Conservation (phyloP, 2,329 filamentous ascomycete genomes). For the Sporothrix inflata region DNA sequence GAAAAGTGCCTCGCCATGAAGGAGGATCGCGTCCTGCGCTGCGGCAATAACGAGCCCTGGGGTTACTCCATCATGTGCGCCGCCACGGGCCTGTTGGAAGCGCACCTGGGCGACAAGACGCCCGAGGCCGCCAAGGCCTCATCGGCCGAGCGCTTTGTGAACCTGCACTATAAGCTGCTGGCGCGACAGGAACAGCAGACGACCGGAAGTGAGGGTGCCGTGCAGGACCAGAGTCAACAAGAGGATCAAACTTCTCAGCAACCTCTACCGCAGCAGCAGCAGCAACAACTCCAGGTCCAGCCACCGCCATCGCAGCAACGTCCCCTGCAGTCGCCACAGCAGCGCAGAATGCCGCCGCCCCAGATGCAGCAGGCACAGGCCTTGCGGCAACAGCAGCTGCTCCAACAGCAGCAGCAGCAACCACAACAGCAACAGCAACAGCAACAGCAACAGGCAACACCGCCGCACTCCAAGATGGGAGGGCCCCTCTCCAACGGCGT, state of each 20-base stretch:
- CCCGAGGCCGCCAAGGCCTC: conserved; percentile 60
- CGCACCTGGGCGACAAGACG: conserved; percentile 61
- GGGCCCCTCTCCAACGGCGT: background rate
- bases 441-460: background rate
- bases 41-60: conserved; percentile 67
- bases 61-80: conserved; percentile 67
- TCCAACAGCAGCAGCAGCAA: conserved; percentile 4
- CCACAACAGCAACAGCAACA: conserved; percentile 14
- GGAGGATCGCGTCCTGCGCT: conserved; percentile 63
- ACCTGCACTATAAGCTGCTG: conserved; percentile 60
- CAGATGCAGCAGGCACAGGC: conserved; percentile 18
- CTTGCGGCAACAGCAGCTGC: background rate
- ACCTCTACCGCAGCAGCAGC: background rate
- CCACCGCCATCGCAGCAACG: background rate
- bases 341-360: conserved; percentile 9
- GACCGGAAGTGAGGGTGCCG: no score
- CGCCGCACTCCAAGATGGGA: background rate
- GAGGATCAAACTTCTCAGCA: background rate
- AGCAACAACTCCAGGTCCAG: conserved; percentile 9
- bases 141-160: conserved; percentile 62
- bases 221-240: background rate
- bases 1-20: conserved; percentile 65
- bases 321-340: background rate
- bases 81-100: conserved; percentile 61
- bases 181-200: conserved; percentile 45